Conservation (phyloP, 1,284 basidiomycete species). For the Ustilago curta region DNA sequence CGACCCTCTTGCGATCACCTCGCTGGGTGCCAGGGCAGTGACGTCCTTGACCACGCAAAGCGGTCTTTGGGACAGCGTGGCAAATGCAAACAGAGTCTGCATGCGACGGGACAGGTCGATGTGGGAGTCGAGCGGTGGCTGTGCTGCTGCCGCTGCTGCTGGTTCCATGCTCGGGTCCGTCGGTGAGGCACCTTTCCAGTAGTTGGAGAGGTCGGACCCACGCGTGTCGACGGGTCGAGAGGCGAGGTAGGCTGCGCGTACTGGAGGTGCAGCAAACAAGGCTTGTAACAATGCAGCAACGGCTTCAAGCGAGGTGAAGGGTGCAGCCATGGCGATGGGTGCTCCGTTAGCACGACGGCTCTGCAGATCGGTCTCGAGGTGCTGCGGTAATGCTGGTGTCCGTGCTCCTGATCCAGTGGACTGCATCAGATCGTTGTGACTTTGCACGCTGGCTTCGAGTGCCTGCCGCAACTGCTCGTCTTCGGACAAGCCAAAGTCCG, state of each 20-base stretch:
- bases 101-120: conserved; percentile 39
- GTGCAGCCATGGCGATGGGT: conserved; percentile 44
- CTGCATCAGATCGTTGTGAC: conserved; percentile 39
- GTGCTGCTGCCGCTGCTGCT: background rate
- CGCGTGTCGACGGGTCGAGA: conserved; percentile 26
- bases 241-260: conserved; percentile 31
- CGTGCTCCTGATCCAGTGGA: conserved; percentile 28
- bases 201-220: conserved; percentile 34
- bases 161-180: conserved; percentile 11
- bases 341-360: conserved; percentile 25
- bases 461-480: conserved; percentile 55
- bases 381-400: conserved; percentile 37
- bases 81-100: conserved; percentile 49
- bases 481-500: conserved; percentile 44
- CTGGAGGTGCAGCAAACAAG: conserved; percentile 32
- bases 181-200: conserved; percentile 43
- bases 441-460: conserved; percentile 50
- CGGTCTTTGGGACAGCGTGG: conserved; percentile 29
- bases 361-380: conserved; percentile 30
- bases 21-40: conserved; percentile 28
- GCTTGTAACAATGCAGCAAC: conserved; percentile 40
- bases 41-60: conserved; percentile 44
- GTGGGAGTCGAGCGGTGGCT: conserved; percentile 15
- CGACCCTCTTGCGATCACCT: conserved; percentile 28
- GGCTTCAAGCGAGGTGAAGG: conserved; percentile 43